These are phyloP conservation scores for Neocallimastix lanati DNA, from an alignment of 192 early-diverging fungal species.

Conservation along the genomic window DNA sequence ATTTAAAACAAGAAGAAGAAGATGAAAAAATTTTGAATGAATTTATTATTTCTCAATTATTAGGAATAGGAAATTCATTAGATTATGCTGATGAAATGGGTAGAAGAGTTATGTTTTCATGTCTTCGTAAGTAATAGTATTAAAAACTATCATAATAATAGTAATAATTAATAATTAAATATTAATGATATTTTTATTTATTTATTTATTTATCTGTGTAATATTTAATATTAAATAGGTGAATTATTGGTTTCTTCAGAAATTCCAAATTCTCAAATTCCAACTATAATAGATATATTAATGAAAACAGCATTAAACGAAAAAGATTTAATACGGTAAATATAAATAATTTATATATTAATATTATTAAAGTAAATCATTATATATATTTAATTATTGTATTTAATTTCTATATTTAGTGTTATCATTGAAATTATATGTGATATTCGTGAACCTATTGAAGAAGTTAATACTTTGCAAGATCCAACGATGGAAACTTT, in stretches of 20 bases:
- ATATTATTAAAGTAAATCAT: too few species aligned
- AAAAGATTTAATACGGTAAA: slow-evolving; percentile 62
- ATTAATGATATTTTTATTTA: too few species aligned
- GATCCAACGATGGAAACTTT: neutral
- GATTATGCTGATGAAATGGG: slow-evolving; percentile 85
- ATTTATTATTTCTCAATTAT: slow-evolving; percentile 52
- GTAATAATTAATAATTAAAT: too few species aligned
- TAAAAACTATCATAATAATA: too few species aligned
- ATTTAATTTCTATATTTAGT: too few species aligned
- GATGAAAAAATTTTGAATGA: slow-evolving; percentile 26
- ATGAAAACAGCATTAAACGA: slow-evolving; percentile 58
- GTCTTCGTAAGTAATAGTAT: slow-evolving; percentile 42
- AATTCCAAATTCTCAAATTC: slow-evolving; percentile 57
- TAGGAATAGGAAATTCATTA: slow-evolving; percentile 52
- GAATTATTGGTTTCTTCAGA: slow-evolving; percentile 59
- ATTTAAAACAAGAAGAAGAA: slow-evolving; percentile 20
- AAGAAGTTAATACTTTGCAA: slow-evolving; percentile 8
- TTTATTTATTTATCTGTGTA: too few species aligned
- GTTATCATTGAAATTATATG: slow-evolving; percentile 66
- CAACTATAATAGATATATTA: slow-evolving; percentile 56
- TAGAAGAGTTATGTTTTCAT: slow-evolving; percentile 54
- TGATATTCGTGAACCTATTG: slow-evolving; percentile 44
- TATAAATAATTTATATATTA: neutral
- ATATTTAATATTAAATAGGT: slow-evolving; percentile 23
- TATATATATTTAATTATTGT: too few species aligned